These are phyloP conservation scores for Geranium incanum DNA, from an alignment of 441 rosid genomes.

Conservation along the genomic window DNA sequence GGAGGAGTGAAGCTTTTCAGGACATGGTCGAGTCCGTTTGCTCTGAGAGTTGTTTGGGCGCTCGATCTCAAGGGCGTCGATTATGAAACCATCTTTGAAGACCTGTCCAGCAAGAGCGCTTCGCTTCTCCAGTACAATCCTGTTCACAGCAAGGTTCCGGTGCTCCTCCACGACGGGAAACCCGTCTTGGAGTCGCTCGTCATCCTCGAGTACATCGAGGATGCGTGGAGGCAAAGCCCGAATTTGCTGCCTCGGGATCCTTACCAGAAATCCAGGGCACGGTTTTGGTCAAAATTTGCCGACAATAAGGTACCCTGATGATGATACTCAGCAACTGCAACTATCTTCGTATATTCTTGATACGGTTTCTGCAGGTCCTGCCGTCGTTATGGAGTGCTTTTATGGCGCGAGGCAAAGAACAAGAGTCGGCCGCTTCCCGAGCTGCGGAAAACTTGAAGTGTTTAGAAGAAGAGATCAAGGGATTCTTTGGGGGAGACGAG, in stretches of 20 bases:
- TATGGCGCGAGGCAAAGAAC: conserved; percentile 25
- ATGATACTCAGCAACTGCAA: no score
- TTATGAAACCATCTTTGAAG: conserved; percentile 36
- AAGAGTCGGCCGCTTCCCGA: conserved; percentile 24
- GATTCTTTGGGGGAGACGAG: conserved; percentile 35
- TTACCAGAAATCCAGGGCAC: conserved; percentile 11
- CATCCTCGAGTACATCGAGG: conserved; percentile 37
- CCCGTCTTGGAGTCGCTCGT: conserved; percentile 39
- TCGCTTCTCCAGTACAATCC: conserved; percentile 29
- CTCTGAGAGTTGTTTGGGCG: conserved; percentile 33
- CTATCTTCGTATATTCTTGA: not conserved
- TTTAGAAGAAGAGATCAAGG: conserved; percentile 35
- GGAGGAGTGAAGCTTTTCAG: conserved; percentile 36
- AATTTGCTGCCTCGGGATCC: conserved; percentile 16
- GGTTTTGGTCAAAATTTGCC: conserved; percentile 19
- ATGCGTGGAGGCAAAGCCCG: conserved; percentile 32
- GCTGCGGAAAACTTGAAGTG: conserved; percentile 26
- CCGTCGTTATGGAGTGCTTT: conserved; percentile 27
- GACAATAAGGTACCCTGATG: conserved; percentile 15
- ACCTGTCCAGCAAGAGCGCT: conserved; percentile 33
- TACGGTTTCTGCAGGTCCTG: conserved; percentile 22
- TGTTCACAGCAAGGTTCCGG: conserved; percentile 37
- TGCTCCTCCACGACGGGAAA: conserved; percentile 37
- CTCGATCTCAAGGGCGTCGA: conserved; percentile 33
- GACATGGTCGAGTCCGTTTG: conserved; percentile 40